These are phyloP conservation scores for Tylopilus plumbeoviolaceoides DNA, from an alignment of 768 basidiomycete genomes.

Conservation along the genomic window DNA sequence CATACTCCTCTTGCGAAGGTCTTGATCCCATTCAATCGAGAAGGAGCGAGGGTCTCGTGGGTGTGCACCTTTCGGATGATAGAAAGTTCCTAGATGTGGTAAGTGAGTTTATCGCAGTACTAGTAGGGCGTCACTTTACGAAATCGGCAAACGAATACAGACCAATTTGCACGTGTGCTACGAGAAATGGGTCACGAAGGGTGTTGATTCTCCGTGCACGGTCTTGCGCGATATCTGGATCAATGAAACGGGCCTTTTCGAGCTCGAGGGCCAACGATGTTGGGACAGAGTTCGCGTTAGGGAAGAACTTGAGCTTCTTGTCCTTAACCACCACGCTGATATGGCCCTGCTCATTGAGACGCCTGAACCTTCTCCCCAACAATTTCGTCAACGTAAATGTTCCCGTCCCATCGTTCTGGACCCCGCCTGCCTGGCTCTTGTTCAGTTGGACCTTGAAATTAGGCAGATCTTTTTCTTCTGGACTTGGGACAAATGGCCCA, in stretches of 20 bases:
- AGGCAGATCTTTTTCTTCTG: conserved; percentile 28
- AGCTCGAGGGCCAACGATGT: conserved; percentile 33
- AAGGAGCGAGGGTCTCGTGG: conserved; percentile 46
- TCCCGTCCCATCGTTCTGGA: conserved; percentile 55
- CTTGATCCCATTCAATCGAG: conserved; percentile 66
- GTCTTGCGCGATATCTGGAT: conserved; percentile 52
- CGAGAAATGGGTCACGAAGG: conserved; percentile 47
- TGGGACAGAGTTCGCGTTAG: conserved; percentile 4
- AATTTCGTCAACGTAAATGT: conserved; percentile 25
- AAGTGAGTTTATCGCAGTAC: neutral
- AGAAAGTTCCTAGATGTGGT: conserved; percentile 23
- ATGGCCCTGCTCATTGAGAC: conserved; percentile 35
- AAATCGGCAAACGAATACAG: conserved; percentile 21
- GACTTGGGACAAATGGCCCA: conserved; percentile 23
- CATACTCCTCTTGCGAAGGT: conserved; percentile 42
- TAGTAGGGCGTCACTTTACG: neutral
- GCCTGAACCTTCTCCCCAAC: conserved; percentile 45
- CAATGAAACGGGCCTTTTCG: conserved; percentile 51
- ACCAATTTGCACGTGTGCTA: conserved; percentile 67
- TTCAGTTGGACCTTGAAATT: conserved; percentile 65
- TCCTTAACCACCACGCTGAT: conserved; percentile 38
- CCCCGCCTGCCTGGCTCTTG: conserved; percentile 43
- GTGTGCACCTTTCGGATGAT: conserved; percentile 20
- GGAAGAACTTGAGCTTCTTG: conserved; percentile 36
- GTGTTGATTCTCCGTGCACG: conserved; percentile 40